These are phyloP conservation scores for Russula compacta DNA, from an alignment of 768 basidiomycete genomes.

Conservation along the genomic window DNA sequence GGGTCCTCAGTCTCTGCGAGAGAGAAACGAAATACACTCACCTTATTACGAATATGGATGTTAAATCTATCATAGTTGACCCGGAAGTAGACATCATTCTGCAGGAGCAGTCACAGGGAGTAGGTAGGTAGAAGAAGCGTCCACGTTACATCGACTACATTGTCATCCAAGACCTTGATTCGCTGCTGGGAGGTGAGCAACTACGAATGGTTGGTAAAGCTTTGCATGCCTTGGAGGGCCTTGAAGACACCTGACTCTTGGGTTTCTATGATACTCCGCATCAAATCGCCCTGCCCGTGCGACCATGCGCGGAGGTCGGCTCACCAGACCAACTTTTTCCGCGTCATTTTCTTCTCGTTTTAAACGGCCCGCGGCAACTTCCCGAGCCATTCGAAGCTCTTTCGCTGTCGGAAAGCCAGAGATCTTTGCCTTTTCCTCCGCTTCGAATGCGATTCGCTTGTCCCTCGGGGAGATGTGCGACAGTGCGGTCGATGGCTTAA, in stretches of 20 bases:
- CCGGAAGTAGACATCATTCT: conserved; percentile 72
- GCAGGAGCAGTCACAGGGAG: background rate
- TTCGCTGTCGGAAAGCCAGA: conserved; percentile 72
- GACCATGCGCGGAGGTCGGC: conserved; percentile 21
- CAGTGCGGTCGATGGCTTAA: conserved; percentile 69
- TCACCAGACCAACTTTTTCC: conserved; percentile 63
- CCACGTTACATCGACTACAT: conserved; percentile 51
- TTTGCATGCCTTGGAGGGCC: conserved; percentile 44
- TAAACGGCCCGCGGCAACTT: conserved; percentile 51
- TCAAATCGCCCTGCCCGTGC: background rate
- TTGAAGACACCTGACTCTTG: conserved; percentile 39
- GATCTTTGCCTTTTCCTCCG: conserved; percentile 67
- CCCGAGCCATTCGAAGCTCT: conserved; percentile 64
- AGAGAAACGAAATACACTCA: conserved; percentile 28
- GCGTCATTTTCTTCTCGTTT: conserved; percentile 66
- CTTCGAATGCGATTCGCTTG: conserved; percentile 71
- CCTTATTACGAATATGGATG: conserved; percentile 79
- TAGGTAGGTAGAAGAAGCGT: background rate
- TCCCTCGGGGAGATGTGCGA: conserved; percentile 77
- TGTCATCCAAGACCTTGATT: conserved; percentile 43
- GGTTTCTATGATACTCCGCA: conserved; percentile 41
- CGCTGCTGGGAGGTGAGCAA: conserved; percentile 25
- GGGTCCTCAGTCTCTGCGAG: conserved; percentile 16
- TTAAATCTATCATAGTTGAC: conserved; percentile 87
- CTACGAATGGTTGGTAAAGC: background rate